Conservation (phyloP, 306 rosid genomes). For the Gastrolobium villosum region DNA sequence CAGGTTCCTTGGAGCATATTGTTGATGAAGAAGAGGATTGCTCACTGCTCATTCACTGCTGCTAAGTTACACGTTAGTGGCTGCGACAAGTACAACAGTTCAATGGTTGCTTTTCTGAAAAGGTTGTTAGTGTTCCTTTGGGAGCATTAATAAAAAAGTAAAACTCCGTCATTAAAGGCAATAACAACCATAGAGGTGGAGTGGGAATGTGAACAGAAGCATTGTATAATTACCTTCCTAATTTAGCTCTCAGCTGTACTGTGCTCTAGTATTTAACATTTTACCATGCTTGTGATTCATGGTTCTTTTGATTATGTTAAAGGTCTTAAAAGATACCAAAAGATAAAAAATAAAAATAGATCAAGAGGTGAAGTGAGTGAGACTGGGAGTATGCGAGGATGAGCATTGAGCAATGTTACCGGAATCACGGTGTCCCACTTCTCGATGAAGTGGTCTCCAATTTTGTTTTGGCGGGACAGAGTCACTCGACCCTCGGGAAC, state of each 20-base stretch:
- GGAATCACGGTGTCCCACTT: slow-evolving; percentile 43
- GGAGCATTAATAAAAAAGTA: slow-evolving; percentile 21
- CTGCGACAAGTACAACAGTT: background rate
- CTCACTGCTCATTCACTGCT: background rate
- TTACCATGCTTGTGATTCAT: background rate
- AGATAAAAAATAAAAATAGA: background rate
- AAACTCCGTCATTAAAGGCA: slow-evolving; percentile 41
- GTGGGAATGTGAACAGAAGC: slow-evolving; percentile 33
- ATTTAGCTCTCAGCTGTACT: background rate
- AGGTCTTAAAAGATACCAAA: background rate
- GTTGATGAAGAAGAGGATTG: slow-evolving; percentile 44
- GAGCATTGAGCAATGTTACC: background rate
- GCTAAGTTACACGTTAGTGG: background rate
- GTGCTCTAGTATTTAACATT: background rate
- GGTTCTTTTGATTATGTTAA: background rate
- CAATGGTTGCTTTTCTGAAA: slow-evolving; percentile 28
- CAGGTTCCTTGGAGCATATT: slow-evolving; percentile 62
- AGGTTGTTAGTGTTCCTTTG: slow-evolving; percentile 3
- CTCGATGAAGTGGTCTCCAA: slow-evolving; percentile 60
- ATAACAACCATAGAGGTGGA: slow-evolving; percentile 5
- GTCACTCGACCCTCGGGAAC: slow-evolving; percentile 18
- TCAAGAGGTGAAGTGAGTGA: background rate
- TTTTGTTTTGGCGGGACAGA: background rate
- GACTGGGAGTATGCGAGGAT: background rate
- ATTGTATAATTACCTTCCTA: slow-evolving; percentile 38